phyloP scores from a whole-genome alignment of 73 alveolate genomes.

The Uronychia setigera region DNA sequence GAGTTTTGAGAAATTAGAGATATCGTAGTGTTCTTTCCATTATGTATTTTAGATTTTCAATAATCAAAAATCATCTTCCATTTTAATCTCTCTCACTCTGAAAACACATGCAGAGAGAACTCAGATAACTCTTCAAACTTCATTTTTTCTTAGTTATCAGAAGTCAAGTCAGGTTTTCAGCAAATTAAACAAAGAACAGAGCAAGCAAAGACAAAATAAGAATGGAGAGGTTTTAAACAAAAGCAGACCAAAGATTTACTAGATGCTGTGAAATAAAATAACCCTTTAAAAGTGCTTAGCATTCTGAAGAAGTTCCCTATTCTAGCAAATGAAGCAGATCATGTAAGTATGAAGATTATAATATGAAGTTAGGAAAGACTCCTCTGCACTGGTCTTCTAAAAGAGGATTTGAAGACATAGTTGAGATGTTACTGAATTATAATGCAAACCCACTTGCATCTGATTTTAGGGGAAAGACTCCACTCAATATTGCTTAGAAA shows the following conservation, averaged over 20 bases:
- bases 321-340: not conserved
- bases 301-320: not conserved
- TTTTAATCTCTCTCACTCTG: too few species aligned
- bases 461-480: not conserved
- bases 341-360: not conserved
- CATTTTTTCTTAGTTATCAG: not conserved
- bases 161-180: not conserved
- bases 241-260: not conserved
- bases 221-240: not conserved
- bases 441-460: not conserved
- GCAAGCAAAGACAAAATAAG: not conserved
- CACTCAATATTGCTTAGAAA: not conserved
- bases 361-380: not conserved
- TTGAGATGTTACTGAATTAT: not conserved
- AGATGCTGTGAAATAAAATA: not conserved
- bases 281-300: not conserved
- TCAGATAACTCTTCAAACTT: not conserved
- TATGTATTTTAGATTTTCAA: too few species aligned
- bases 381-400: not conserved
- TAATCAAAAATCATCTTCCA: too few species aligned
- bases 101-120: too few species aligned
- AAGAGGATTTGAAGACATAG: not conserved
- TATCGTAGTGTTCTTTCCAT: too few species aligned
- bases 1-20: too few species aligned
- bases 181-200: not conserved